Evolutionary conservation across 2,329 filamentous ascomycete genomes (phyloP).

Genomic region (Nigrospora osmanthi): DNA sequence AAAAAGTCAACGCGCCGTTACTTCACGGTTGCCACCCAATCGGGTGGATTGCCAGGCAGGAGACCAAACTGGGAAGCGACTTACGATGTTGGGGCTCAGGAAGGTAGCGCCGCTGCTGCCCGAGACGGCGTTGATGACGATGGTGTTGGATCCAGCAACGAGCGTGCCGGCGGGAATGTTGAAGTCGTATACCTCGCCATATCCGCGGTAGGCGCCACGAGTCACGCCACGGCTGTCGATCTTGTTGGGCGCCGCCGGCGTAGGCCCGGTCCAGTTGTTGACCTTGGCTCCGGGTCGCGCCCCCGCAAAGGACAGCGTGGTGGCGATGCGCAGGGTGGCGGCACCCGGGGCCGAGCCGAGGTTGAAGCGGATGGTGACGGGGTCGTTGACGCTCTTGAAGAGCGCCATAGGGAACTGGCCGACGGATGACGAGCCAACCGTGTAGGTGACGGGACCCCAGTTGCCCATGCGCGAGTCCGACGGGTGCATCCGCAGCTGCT

Average conservation of each 20-base stretch:
- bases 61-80: slow-evolving; percentile 5
- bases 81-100: slow-evolving; percentile 49
- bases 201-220: slow-evolving; percentile 55
- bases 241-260: slow-evolving; percentile 48
- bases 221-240: slow-evolving; percentile 60
- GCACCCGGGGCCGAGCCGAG: slow-evolving; percentile 41
- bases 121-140: slow-evolving; percentile 50
- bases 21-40: not conserved
- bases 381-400: slow-evolving; percentile 52
- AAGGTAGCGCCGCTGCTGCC: slow-evolving; percentile 48
- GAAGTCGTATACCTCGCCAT: slow-evolving; percentile 57
- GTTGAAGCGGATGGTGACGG: slow-evolving; percentile 53
- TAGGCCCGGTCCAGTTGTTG: slow-evolving; percentile 42
- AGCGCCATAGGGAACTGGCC: slow-evolving; percentile 58
- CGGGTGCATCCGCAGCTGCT: slow-evolving; percentile 62
- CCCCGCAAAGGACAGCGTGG: slow-evolving; percentile 54
- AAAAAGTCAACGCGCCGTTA: not conserved
- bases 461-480: slow-evolving; percentile 54
- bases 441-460: slow-evolving; percentile 55
- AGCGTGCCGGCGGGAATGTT: slow-evolving; percentile 52
- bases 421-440: slow-evolving; percentile 44
- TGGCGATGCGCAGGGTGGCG: slow-evolving; percentile 56
- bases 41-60: not conserved
- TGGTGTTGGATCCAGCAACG: slow-evolving; percentile 53
- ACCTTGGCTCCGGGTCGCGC: slow-evolving; percentile 49